Base-by-base conservation (phyloP, 2,329 filamentous ascomycete genomes). In the Colletotrichum ledebouriae region DNA sequence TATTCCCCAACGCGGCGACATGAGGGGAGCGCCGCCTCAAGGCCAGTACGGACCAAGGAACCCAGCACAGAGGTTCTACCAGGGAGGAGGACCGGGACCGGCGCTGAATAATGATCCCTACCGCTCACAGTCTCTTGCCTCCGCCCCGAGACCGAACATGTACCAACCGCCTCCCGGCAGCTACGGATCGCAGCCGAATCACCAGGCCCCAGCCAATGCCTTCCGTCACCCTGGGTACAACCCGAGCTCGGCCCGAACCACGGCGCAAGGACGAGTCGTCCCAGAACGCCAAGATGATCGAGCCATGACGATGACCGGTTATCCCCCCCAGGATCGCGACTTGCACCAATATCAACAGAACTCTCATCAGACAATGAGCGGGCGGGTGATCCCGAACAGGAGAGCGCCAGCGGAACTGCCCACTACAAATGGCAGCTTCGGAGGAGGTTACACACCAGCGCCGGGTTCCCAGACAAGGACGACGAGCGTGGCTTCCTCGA, bases 231-330 rank as follows among this genome's bases (percentile, higher is more conserved):
- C 92, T 67, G 91, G 90, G 34, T 95, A 93, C 76, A 88, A 90
- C 73, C 83, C 81, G 71, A 84, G 87, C 63, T 86, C 89, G 73
- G 90, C 94, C 2, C 87, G 91, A 70, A 97, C 94, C 56, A 99
- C 96, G 3, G 93, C 94, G 9, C 94, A 98, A 78, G 96, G 96
- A 37, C 89, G 96, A 69, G 85, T 96, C 41, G 94, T 99, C 9
- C 96, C 96, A 1, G 94, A 98, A 76, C 90, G 95, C 61, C 92
- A 94, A 70, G 93, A 97, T 74, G 95, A 98, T 79, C 89, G 96
- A 66, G 90, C 96, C 71, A 98, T 98, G 96, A 97, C 95, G 52
- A 91, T 99, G 91, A 96, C 92, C 5, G 93, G 92, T 10, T 92
- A 78, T 20, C 85, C 82, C 69, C 86, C 90, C 3, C 86, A 91